These are phyloP conservation scores for Rutidosis leptorrhynchoides DNA, from an alignment of 129 eudicot genomes.

Conservation along the genomic window DNA sequence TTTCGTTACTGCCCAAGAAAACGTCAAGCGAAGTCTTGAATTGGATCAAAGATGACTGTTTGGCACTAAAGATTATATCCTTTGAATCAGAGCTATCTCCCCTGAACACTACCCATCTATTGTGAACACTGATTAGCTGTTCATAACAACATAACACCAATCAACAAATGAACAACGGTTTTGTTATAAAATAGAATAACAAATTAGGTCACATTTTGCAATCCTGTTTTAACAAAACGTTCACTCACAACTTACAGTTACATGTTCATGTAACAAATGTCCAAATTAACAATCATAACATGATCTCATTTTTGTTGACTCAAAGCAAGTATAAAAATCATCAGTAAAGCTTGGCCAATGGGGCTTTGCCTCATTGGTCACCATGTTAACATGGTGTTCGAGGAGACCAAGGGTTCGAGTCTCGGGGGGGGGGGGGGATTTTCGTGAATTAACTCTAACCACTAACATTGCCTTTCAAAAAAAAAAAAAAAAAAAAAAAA, in stretches of 20 bases:
- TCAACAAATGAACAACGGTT: background rate
- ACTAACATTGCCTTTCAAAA: too few species aligned
- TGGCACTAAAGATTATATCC: constrained; percentile 31
- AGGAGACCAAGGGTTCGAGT: too few species aligned
- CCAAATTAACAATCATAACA: too few species aligned
- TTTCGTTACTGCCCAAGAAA: constrained; percentile 27
- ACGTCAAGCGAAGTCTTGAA: constrained; percentile 37
- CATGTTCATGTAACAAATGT: constrained; percentile 22
- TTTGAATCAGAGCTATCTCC: constrained; percentile 41
- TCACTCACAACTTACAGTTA: constrained; percentile 18
- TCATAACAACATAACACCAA: constrained; percentile 11
- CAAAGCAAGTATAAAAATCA: too few species aligned
- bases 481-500: too few species aligned
- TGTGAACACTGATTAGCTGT: constrained; percentile 27
- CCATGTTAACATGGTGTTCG: too few species aligned
- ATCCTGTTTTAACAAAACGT: background rate
- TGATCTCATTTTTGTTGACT: too few species aligned
- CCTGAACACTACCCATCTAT: constrained; percentile 39
- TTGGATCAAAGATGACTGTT: constrained; percentile 33
- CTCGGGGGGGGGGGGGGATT: too few species aligned
- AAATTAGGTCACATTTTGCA: background rate
- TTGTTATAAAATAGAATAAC: background rate
- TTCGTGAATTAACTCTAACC: too few species aligned
- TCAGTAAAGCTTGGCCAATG: too few species aligned
- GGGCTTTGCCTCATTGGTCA: too few species aligned